phyloP scores from a whole-genome alignment of 768 basidiomycete genomes.

The Russula olivacea region DNA sequence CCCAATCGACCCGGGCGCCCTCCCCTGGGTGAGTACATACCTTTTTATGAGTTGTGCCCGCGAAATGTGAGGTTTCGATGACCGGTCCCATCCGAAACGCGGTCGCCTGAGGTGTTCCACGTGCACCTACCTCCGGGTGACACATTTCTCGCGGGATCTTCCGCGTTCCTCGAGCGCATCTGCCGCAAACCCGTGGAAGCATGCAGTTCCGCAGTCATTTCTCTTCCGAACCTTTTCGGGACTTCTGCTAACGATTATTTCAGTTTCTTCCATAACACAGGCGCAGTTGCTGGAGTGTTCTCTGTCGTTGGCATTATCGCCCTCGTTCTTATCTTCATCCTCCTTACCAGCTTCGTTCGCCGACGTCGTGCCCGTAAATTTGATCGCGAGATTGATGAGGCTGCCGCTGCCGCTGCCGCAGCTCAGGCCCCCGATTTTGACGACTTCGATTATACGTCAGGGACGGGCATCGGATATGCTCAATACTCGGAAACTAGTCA shows the following conservation, averaged over 20 bases:
- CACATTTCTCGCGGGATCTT: not conserved
- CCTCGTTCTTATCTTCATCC: constrained; percentile 45
- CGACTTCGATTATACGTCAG: constrained; percentile 37
- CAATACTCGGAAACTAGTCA: constrained; percentile 49
- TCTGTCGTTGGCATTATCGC: constrained; percentile 61
- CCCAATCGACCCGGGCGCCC: not conserved
- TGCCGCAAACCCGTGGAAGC: not conserved
- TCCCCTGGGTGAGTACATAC: constrained; percentile 25
- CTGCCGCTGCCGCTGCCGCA: constrained; percentile 57
- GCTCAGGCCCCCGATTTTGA: constrained; percentile 45
- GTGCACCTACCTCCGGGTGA: not conserved
- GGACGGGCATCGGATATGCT: constrained; percentile 27
- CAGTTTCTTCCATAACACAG: constrained; percentile 61
- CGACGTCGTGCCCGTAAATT: constrained; percentile 58
- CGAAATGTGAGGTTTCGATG: not conserved
- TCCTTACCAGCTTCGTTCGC: constrained; percentile 51
- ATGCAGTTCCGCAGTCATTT: not conserved
- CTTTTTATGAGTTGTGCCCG: not conserved
- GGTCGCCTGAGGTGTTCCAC: not conserved
- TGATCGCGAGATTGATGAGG: constrained; percentile 69
- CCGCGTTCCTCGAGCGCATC: not conserved
- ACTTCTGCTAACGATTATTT: not conserved
- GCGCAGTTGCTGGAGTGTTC: constrained; percentile 68
- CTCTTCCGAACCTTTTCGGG: not conserved
- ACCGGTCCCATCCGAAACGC: not conserved